These are phyloP conservation scores for Colletotrichum liaoningense DNA, from an alignment of 2,329 filamentous ascomycete genomes.

Conservation along the genomic window DNA sequence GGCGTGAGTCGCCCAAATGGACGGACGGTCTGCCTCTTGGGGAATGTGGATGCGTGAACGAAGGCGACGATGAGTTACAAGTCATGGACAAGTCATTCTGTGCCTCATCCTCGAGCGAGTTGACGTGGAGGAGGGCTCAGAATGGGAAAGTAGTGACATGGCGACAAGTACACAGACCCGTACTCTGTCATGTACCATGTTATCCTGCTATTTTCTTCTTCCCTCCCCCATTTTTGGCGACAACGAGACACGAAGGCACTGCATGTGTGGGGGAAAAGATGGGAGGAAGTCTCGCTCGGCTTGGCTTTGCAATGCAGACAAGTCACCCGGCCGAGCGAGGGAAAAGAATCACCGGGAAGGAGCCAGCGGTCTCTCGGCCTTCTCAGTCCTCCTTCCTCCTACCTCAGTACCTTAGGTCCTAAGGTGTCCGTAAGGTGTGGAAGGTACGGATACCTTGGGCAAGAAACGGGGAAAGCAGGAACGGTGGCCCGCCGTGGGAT, in stretches of 20 bases:
- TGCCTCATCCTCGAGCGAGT: conserved; percentile 8
- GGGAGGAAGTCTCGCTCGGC: conserved; percentile 9
- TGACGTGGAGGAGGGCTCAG: background rate
- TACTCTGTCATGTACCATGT: background rate
- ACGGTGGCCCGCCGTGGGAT: conserved; percentile 8
- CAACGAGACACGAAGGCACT: conserved; percentile 12
- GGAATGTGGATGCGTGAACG: conserved; percentile 35
- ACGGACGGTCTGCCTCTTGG: conserved; percentile 18
- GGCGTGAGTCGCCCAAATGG: background rate
- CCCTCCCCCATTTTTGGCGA: background rate
- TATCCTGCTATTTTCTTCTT: background rate
- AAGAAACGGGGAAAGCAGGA: conserved; percentile 21
- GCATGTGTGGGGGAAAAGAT: conserved; percentile 11
- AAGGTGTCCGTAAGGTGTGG: too few species aligned
- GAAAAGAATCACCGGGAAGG: background rate
- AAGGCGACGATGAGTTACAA: background rate
- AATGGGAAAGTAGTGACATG: conserved; percentile 9
- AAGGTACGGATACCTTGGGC: background rate
- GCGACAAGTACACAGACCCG: background rate
- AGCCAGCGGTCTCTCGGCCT: background rate
- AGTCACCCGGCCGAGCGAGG: background rate
- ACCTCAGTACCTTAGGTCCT: too few species aligned
- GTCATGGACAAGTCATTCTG: conserved; percentile 13
- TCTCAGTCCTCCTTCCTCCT: background rate
- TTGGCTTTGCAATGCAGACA: conserved; percentile 9